Base-by-base conservation (phyloP, 2,329 filamentous ascomycete genomes). In the Fusarium pseudograminearum region DNA sequence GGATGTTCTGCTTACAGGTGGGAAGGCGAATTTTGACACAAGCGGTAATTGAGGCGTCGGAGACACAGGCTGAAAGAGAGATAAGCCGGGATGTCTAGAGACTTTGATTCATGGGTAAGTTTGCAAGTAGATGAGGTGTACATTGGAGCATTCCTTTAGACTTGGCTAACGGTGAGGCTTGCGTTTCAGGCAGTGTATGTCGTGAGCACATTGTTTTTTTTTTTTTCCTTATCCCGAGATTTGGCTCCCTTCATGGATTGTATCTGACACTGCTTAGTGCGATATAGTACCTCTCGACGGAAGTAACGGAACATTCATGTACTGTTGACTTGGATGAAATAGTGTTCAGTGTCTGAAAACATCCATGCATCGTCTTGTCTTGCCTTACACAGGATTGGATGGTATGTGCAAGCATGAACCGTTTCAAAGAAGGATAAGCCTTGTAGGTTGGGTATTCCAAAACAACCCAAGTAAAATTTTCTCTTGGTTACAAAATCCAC, bases 21-120 rank as follows among this genome's bases (percentile, higher is more conserved):
- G 18, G 28, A n/a, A 42, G 52, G 46, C 36, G 8, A 68, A 45
- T 40, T 34, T 31, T 54, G 52, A 44, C 52, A 56, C 18, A 67
- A 48, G 47, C 44, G 45, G 61, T 59, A 67, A 56, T 64, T 66
- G 67, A 67, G 67, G 70, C 72, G 72, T 74, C 60, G 65, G 31
- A 63, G 67, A 45, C 54, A 59, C 53, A 58, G 63, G 70, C 71
- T 70, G 71, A 65, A 74, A 65, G 59, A 71, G 58, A 11, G 61
- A 64, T 58, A 54, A 64, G 38, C 56, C 51, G 61, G 61, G 53
- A 48, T 54, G 51, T 44, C 34, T 33, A 42, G 22, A 64, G 50
- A 65, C 44, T 63, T 44, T 53, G 50, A 40, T 61, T 45, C 28
- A 60, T 34, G 34, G 30, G 34, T 45, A 33, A 48, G 33, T 33